A percentile compares a stretch with the other conserved stretches of the same genome.
Evolutionary conservation across 2,329 filamentous ascomycete genomes (phyloP).

Genomic region (Aspergillus tubingensis): DNA sequence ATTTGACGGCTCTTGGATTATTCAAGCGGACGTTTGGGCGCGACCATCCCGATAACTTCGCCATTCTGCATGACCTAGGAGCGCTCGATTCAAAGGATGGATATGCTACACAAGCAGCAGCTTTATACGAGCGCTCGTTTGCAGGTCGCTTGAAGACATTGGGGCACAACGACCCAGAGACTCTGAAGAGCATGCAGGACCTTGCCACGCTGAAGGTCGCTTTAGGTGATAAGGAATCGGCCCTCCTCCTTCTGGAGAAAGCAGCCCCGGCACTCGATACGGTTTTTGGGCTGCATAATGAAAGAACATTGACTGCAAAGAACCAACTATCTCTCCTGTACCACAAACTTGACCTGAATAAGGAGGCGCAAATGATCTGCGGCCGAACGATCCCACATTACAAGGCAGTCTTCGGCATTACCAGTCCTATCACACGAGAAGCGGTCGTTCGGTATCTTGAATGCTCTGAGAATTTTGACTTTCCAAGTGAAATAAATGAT

Average conservation of each 20-base stretch:
- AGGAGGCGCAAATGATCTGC: constrained; percentile 29
- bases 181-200: constrained; percentile 33
- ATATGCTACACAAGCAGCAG: constrained; percentile 34
- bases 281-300: constrained; percentile 33
- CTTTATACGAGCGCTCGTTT: constrained; percentile 33
- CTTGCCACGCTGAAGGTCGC: constrained; percentile 30
- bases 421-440: constrained; percentile 27
- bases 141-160: constrained; percentile 33
- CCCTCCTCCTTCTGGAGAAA: constrained; percentile 31
- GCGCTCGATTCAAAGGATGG: constrained; percentile 32
- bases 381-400: constrained; percentile 29
- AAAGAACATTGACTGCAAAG: constrained; percentile 32
- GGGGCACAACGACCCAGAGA: constrained; percentile 34
- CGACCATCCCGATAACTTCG: constrained; percentile 32
- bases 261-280: constrained; percentile 33
- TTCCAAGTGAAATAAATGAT: constrained; percentile 29
- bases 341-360: constrained; percentile 31
- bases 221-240: constrained; percentile 31
- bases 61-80: constrained; percentile 31
- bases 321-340: constrained; percentile 33
- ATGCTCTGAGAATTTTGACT: constrained; percentile 32
- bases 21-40: constrained; percentile 32
- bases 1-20: constrained; percentile 30
- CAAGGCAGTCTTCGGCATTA: constrained; percentile 28
- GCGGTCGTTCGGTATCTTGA: constrained; percentile 29